Percentiles rank a stretch among this genome's conserved stretches.
These are phyloP conservation scores for Ascochyta fabae DNA, from an alignment of 2,329 filamentous ascomycete species.

Conservation along the genomic window DNA sequence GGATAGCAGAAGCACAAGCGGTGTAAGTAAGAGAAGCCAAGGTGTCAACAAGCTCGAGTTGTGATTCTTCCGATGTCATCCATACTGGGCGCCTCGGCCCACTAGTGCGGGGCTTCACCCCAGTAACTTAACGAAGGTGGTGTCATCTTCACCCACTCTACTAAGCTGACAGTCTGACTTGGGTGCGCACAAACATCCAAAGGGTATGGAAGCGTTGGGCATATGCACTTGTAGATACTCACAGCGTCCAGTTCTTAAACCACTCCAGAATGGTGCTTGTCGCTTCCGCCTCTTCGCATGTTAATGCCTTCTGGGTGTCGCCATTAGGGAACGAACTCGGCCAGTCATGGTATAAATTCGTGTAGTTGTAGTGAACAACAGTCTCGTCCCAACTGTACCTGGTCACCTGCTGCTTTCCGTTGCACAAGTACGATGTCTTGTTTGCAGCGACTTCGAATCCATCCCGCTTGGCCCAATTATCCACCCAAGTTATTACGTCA, in stretches of 20 bases:
- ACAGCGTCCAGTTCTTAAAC: constrained; percentile 39
- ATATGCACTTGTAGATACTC: not conserved
- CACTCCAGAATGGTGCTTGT: constrained; percentile 43
- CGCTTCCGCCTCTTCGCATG: constrained; percentile 39
- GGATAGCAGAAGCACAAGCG: not conserved
- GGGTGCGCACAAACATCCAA: too few relatives aligned
- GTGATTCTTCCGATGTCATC: not conserved
- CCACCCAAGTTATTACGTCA: constrained; percentile 38
- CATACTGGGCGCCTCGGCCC: constrained; percentile 5
- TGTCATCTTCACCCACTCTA: not conserved
- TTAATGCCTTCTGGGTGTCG: constrained; percentile 34
- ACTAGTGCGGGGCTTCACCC: constrained; percentile 7
- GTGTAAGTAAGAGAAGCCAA: not conserved
- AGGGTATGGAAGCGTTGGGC: too few relatives aligned
- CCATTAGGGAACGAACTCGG: constrained; percentile 42
- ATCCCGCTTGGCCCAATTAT: constrained; percentile 49
- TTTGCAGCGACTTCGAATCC: constrained; percentile 37
- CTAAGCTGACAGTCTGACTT: not conserved
- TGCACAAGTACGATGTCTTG: constrained; percentile 37
- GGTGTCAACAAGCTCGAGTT: not conserved
- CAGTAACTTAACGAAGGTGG: not conserved
- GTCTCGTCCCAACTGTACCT: constrained; percentile 38
- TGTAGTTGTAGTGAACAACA: constrained; percentile 50
- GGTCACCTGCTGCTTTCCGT: constrained; percentile 35
- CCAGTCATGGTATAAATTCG: constrained; percentile 52